Conservation (phyloP, 768 basidiomycete genomes). For the Amanita molliuscula region DNA sequence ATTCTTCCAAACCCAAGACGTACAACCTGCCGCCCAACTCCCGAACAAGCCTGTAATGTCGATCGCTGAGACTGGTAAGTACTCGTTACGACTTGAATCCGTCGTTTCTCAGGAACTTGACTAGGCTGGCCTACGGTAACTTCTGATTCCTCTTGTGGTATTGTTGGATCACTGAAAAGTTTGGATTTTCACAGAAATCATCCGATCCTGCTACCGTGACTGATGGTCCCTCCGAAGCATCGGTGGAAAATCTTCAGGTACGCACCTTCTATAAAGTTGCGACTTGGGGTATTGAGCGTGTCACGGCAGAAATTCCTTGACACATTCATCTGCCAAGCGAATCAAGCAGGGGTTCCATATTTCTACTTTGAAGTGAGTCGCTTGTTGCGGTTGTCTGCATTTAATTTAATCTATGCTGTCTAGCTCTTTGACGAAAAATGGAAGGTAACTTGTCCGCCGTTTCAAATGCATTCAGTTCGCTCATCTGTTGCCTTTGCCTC, state of each 20-base stretch:
- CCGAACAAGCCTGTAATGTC: constrained; percentile 74
- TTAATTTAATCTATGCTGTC: background rate
- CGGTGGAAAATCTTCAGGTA: constrained; percentile 49
- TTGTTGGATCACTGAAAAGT: background rate
- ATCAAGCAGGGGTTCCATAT: constrained; percentile 70
- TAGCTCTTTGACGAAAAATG: constrained; percentile 73
- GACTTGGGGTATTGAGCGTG: constrained; percentile 6
- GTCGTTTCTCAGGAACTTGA: background rate
- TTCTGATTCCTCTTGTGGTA: background rate
- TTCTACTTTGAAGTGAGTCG: constrained; percentile 72
- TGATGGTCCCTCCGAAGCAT: constrained; percentile 63
- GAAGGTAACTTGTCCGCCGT: constrained; percentile 41
- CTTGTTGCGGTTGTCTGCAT: background rate
- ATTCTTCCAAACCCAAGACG: constrained; percentile 68
- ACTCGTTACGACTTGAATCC: constrained; percentile 11
- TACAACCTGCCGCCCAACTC: constrained; percentile 40
- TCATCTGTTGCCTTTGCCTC: constrained; percentile 5
- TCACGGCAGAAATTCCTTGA: constrained; percentile 64
- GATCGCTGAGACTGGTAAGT: constrained; percentile 83
- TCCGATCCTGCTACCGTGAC: constrained; percentile 44
- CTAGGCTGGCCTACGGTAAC: constrained; percentile 54
- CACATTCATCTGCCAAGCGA: constrained; percentile 82
- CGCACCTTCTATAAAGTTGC: background rate
- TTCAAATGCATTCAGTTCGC: background rate
- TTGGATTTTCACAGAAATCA: constrained; percentile 32